Base-by-base conservation (phyloP, 2,329 filamentous ascomycete species). In the Pseudogymnoascus sp. region DNA sequence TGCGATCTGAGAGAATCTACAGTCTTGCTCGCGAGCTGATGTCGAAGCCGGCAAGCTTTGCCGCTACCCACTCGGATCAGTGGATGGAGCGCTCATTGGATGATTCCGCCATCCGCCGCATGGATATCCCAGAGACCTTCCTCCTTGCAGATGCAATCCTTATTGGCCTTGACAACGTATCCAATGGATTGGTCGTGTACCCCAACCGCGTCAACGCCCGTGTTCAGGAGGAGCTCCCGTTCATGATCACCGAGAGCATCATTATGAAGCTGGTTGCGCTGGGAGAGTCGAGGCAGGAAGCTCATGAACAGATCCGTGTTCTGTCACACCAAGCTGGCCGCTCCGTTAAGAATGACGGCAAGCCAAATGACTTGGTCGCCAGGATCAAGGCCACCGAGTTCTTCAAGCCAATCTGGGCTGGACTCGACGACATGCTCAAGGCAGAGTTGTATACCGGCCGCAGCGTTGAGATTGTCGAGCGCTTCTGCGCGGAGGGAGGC, bases 271-370 rank as follows among this genome's bases (percentile, higher is more conserved):
- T 93, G 63, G 85, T 88, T 28, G 84, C 85, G 63, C 83, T 87
- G 71, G 90, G 90, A 34, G 82, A 80, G 28, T 89, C 85, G 8
- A 80, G 91, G 60, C 91, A 96, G 74, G 90, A 93, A 63, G 89
- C 90, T 1, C 92, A 96, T 76, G 92, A 96, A 78, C 79, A 93
- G 75, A 93, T 96, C 70, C 88, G 89, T 6, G 89, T 96, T 1
- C 82, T 96, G 50, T 90, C 84, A 1, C 89, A 92, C 77, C 80
- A 96, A 76, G 90, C 91, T 0, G 84, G 82, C 46, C 79, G 81
- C 34, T 85, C 88, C 10, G 88, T 91, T n/a, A 90, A 90, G 78
- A 82, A 85, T 70, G 79, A 89, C 74, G 90, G 90, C 37, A 85
- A 87, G 69, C 78, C 84, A 62, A 96, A 96, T 72, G 91, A 96